Base-by-base conservation (phyloP, 345 rosid genomes). In the Mercurialis annua region DNA sequence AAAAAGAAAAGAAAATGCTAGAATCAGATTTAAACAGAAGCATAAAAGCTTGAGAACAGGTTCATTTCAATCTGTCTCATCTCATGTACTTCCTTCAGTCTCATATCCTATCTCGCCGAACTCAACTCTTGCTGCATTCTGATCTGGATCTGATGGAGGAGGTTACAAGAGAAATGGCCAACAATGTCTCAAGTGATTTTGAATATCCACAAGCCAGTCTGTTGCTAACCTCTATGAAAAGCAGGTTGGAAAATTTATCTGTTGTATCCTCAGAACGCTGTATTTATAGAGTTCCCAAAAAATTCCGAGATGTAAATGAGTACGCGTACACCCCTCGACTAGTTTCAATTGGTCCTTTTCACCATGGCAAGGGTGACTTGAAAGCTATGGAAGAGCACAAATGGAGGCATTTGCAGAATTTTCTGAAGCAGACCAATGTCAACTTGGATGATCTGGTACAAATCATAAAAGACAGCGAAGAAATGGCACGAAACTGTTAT, bases 261-360 rank as follows among this genome's bases (percentile, higher is more conserved):
- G 20, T 29, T 44, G 30, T 56, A 47, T 57, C 71, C 16, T 21
- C 33, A 18, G 43, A 52, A 27, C 24, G 71, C 16, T 70, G 73
- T 26, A 61, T 70, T n/a, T 51, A 70, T 58, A 51, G 59, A 61
- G 73, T 70, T 12, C 67, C 73, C 33, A 61, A 62, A 30, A 40
- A 52, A 38, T 51, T 62, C 12, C 49, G 61, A 3, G 53, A 52
- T 36, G 20, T 59, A 6, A 61, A 62, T 30, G 43, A 17, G 16
- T 34, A 36, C 10, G 73, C 61, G 51, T 70, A 62, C 60, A 62
- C 67, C 6, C 73, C 67, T 51, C 48, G 51, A 27, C 30, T 62
- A 6, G 73, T 70, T 24, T 70, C 73, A 3, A 50, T 70, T 10
- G 73, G 73, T n/a, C 73, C 73, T 14, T 46, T 60, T 29, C 73